Evolutionary conservation across 2,329 filamentous ascomycete species (phyloP).

Genomic region (Neofusicoccum ribis): DNA sequence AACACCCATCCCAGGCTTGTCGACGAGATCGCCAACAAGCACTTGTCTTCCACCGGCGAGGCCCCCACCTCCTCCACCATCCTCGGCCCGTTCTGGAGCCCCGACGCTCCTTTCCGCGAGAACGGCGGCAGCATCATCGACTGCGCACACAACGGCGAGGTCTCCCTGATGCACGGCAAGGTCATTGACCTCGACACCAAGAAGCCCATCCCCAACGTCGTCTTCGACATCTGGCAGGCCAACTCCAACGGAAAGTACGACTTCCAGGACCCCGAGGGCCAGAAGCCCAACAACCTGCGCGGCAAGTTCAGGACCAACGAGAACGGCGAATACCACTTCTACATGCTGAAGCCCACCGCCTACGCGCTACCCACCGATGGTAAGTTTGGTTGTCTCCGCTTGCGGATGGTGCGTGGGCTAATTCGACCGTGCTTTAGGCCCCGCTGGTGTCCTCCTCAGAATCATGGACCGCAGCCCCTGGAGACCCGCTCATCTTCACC

Average conservation of each 20-base stretch:
- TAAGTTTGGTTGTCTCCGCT: slow-evolving; percentile 21
- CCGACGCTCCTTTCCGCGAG: slow-evolving; percentile 70
- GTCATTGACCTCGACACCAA: slow-evolving; percentile 66
- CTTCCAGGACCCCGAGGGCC: slow-evolving; percentile 71
- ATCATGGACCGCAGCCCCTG: slow-evolving; percentile 60
- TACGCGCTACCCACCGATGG: slow-evolving; percentile 70
- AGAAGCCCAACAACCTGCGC: slow-evolving; percentile 71
- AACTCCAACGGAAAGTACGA: slow-evolving; percentile 75
- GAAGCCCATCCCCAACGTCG: slow-evolving; percentile 65
- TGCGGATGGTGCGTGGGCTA: neutral
- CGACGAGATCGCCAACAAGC: slow-evolving; percentile 66
- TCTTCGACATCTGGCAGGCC: slow-evolving; percentile 79
- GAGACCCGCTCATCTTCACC: slow-evolving; percentile 63
- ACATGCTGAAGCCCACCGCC: slow-evolving; percentile 73
- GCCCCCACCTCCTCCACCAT: slow-evolving; percentile 74
- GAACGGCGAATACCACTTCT: slow-evolving; percentile 70
- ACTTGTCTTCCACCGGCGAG: slow-evolving; percentile 61
- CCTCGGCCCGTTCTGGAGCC: slow-evolving; percentile 77
- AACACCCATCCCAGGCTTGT: slow-evolving; percentile 50
- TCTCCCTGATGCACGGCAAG: slow-evolving; percentile 68
- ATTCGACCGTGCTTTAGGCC: slow-evolving; percentile 31
- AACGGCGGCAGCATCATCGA: slow-evolving; percentile 68
- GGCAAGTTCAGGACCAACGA: slow-evolving; percentile 73
- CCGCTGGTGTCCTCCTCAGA: slow-evolving; percentile 54
- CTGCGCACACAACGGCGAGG: slow-evolving; percentile 59